Base-by-base conservation (phyloP, 2,329 filamentous ascomycete genomes). In the Aureobasidium leucospermi region DNA sequence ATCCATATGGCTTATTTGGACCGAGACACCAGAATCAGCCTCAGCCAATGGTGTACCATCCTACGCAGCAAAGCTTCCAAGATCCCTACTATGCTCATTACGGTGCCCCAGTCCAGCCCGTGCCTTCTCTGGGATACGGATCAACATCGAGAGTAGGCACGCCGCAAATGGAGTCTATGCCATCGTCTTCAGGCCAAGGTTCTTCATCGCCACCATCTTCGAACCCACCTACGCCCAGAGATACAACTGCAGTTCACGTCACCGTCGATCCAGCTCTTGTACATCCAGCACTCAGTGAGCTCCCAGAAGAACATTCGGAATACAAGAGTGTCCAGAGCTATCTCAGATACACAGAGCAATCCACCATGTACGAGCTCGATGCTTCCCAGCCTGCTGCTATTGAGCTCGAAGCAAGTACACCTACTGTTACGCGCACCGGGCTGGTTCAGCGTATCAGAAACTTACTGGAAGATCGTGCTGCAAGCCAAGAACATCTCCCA, bases 131-230 rank as follows among this genome's bases (percentile, higher is more conserved):
- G 4, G 52, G 36, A 3, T 56, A 56, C 29, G 52, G 16, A 3
- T 65, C 67, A 60, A 62, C 65, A 28, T 62, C 66, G 19, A 70
- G 70, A 32, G 68, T 66, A 28, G 68, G 68, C 52, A 72, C 68
- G 1, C 71, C 72, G 6, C 65, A 73, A 58, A 72, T 71, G 5
- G 73, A 76, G 45, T 68, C 69, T 1, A 72, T 75, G 13, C 67
- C 70, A 6, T 73, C 74, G 13, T 78, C 75, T 1, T 78, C 76
- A 1, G 76, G 78, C 60, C 70, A 73, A 45, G 70, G 73, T 38
- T 74, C 72, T 1, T 71, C 73, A n/a, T 68, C 67, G 6, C 76
- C 76, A 16, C 71, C 66, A 4, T 70, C 69, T 2, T 70, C 69
- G 16, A 70, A 65, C 52, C 71, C 70, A n/a, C 66, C 74, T 28